Percentiles rank a stretch among this genome's conserved stretches.
These are phyloP conservation scores for Agaricus bisporus DNA, from an alignment of 768 basidiomycete species.

Conservation along the genomic window DNA sequence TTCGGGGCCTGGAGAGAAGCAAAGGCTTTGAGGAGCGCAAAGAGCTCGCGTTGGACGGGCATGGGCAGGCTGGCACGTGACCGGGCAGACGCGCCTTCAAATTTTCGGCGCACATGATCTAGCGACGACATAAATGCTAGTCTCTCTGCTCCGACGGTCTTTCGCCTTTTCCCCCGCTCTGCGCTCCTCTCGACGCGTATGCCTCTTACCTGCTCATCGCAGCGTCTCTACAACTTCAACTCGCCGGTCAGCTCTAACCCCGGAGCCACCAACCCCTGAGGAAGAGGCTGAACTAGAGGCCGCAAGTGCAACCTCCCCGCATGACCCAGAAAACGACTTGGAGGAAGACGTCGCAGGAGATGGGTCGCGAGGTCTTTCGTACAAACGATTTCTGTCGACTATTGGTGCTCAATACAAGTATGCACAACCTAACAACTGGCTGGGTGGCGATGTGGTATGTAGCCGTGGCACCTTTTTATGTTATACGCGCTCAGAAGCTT, in stretches of 20 bases:
- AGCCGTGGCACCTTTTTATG: slow-evolving; percentile 16
- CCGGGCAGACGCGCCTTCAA: slow-evolving; percentile 16
- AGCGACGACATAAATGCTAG: slow-evolving; percentile 20
- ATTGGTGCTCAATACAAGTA: slow-evolving; percentile 36
- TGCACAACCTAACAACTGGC: slow-evolving; percentile 53
- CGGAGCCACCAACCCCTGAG: slow-evolving; percentile 21
- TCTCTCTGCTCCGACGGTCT: slow-evolving; percentile 27
- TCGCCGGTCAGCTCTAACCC: slow-evolving; percentile 16
- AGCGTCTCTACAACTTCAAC: slow-evolving; percentile 20
- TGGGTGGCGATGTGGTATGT: slow-evolving; percentile 49
- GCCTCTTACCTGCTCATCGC: slow-evolving; percentile 18
- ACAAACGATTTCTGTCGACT: slow-evolving; percentile 34
- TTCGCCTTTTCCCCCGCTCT: slow-evolving; percentile 17
- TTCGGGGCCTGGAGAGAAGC: slow-evolving; percentile 44
- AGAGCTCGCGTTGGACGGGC: slow-evolving; percentile 19
- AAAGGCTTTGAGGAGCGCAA: slow-evolving; percentile 45
- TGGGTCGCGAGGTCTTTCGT: slow-evolving; percentile 14
- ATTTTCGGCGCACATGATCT: slow-evolving; percentile 18
- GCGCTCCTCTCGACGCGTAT: slow-evolving; percentile 23
- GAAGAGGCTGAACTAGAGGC: slow-evolving; percentile 17
- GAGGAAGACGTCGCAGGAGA: background rate
- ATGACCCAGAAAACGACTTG: slow-evolving; percentile 11
- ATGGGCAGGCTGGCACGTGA: background rate
- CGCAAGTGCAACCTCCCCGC: background rate
- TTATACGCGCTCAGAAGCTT: slow-evolving; percentile 6